phyloP scores from a whole-genome alignment of 345 rosid genomes.

The Eucalyptus brandiana region DNA sequence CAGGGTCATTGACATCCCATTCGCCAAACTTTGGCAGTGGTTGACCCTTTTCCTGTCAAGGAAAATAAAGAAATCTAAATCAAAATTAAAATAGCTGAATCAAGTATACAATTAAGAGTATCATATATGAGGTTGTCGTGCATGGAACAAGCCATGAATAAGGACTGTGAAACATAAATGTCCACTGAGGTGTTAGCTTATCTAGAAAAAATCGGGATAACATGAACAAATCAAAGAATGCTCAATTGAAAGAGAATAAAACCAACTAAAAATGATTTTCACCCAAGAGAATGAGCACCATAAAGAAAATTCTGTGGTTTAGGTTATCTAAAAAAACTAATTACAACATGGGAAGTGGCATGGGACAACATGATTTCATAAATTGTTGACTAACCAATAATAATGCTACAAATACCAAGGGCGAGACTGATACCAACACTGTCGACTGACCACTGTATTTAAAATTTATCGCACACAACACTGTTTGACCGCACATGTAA shows the following conservation, averaged over 20 bases:
- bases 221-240: background rate
- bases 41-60: constrained; percentile 52
- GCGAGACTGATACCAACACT: background rate
- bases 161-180: background rate
- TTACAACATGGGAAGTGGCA: background rate
- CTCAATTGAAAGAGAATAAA: background rate
- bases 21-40: constrained; percentile 92
- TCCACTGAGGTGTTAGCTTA: background rate
- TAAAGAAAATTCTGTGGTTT: background rate
- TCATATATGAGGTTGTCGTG: background rate
- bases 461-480: background rate
- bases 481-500: background rate
- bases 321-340: background rate
- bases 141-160: background rate
- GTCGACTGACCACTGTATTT: background rate
- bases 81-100: background rate
- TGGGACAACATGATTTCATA: background rate
- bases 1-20: constrained; percentile 90
- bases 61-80: background rate
- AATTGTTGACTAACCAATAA: background rate
- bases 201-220: background rate
- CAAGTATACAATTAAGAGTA: background rate
- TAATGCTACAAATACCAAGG: background rate
- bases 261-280: background rate
- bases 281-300: background rate